Evolutionary conservation across 1,284 basidiomycete genomes (phyloP).

Genomic region (Cutaneotrichosporon dermatis): DNA sequence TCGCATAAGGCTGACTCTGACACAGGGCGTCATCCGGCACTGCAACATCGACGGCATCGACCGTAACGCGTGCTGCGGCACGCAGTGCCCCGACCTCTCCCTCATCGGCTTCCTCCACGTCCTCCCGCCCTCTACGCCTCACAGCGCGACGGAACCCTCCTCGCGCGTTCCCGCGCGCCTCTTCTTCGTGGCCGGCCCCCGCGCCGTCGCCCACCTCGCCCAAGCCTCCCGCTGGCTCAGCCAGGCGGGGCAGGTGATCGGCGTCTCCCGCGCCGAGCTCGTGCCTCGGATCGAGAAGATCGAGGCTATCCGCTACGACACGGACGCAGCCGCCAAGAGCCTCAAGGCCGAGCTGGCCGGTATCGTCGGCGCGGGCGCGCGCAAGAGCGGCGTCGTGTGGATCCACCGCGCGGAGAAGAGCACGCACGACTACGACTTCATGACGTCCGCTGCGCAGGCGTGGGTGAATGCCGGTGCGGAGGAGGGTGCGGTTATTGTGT

Average conservation of each 20-base stretch:
- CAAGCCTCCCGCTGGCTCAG: conserved; percentile 58
- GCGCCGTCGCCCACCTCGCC: conserved; percentile 61
- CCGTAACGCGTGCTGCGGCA: conserved; percentile 78
- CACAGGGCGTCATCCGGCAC: conserved; percentile 71
- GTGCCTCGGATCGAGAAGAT: conserved; percentile 53
- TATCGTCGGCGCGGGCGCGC: conserved; percentile 54
- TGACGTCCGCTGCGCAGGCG: conserved; percentile 11
- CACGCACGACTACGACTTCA: conserved; percentile 45
- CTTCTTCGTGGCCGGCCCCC: conserved; percentile 74
- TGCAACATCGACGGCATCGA: conserved; percentile 76
- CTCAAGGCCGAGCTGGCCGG: conserved; percentile 64
- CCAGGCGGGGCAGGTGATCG: conserved; percentile 58
- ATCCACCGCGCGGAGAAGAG: conserved; percentile 21
- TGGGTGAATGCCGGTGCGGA: conserved; percentile 4
- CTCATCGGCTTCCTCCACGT: conserved; percentile 43
- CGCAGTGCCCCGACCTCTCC: conserved; percentile 55
- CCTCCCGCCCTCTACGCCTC: conserved; percentile 51
- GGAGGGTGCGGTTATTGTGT: conserved; percentile 49
- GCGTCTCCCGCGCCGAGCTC: conserved; percentile 54
- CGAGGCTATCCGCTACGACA: conserved; percentile 61
- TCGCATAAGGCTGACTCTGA: too few relatives aligned
- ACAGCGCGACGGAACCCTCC: conserved; percentile 35
- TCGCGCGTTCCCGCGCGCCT: conserved; percentile 63
- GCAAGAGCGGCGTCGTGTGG: conserved; percentile 29
- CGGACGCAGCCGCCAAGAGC: conserved; percentile 61